Evolutionary conservation across 2,329 filamentous ascomycete genomes (phyloP), one percentile per base, ranked within the genome.

Genomic region (Aschersonia sp.): DNA sequence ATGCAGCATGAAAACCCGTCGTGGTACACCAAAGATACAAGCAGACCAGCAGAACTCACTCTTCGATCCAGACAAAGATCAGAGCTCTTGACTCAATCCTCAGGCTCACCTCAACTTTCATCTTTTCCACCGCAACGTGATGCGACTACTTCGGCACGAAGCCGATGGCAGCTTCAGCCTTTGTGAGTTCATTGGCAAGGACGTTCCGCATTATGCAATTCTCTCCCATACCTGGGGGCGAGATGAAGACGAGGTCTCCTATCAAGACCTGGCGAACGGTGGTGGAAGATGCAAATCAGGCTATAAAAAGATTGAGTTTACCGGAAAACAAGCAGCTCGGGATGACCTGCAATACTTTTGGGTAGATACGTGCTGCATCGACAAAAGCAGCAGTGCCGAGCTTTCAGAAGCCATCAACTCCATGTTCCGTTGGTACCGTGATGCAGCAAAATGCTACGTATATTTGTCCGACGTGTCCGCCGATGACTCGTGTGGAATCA

Each of bases 221-320:
- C 44, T 56, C 9, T 56, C 54, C 22, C 54, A 56, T 44, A 56
- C 53, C 6, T 56, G 54, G 54, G 52, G 52, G 9, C 6, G 30
- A 6, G 43, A 53, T 31, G 45, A 42, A 37, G 41, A 52, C 11
- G 53, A 55, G 32, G 51, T 55, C 8, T 52, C 47, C 11, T 50
- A 48, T 29, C 39, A 48, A 9, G 52, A 54, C 45, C 14, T 52
- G 11, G 29, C 22, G 11, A 30, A 48, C 10, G 46, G 47, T 4
- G 46, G 44, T 2, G 47, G 46, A 11, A 12, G 46, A 32, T 7
- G 51, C 31, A 47, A 49, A 12, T 7, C 12, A n/a, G 49, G 49
- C 6, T 51, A 49, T 37, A 10, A 40, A 9, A 51, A 53, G 50
- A 47, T 53, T 31, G n/a, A 10, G 9, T 52, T 54, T 35, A 53